Percentiles rank a stretch among this genome's conserved stretches.
Conservation (phyloP, 192 early-diverging fungal genomes). For the Gryganskiella cystojenkinii region DNA sequence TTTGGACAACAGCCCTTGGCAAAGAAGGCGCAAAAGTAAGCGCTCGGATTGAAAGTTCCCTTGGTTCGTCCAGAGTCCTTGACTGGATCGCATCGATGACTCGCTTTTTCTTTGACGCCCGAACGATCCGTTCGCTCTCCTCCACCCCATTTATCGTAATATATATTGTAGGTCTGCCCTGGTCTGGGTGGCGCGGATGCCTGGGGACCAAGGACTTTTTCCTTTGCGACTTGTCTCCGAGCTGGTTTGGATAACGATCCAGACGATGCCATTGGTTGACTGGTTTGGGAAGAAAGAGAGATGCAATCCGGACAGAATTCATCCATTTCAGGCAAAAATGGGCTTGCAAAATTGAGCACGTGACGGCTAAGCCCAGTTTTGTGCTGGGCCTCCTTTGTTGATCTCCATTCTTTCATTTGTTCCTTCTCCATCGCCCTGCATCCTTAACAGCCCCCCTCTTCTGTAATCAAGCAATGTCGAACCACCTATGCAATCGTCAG, state of each 20-base stretch:
- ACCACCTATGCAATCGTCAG: not conserved
- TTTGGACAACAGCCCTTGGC: constrained; percentile 81
- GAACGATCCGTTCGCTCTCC: constrained; percentile 7
- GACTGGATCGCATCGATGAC: constrained; percentile 68
- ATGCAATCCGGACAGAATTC: not conserved
- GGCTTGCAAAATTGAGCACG: not conserved
- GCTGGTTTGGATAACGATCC: constrained; percentile 16
- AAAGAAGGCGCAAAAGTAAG: constrained; percentile 88
- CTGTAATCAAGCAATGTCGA: too few species aligned
- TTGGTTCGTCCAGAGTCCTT: constrained; percentile 79
- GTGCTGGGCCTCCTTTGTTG: too few species aligned
- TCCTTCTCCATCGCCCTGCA: too few species aligned
- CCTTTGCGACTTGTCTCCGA: constrained; percentile 38
- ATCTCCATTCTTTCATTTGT: too few species aligned
- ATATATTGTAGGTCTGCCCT: constrained; percentile 56
- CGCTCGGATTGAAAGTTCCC: constrained; percentile 66
- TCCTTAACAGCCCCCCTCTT: too few species aligned
- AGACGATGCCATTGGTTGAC: too few species aligned
- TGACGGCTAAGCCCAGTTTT: too few species aligned
- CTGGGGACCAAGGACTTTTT: constrained; percentile 29
- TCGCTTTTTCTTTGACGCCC: constrained; percentile 59
- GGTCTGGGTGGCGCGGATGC: constrained; percentile 5
- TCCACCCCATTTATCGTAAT: constrained; percentile 52
- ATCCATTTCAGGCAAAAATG: not conserved
- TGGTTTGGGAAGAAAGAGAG: not conserved